These are phyloP conservation scores for Pyrenopolyporus hunteri DNA, from an alignment of 495 filamentous ascomycete genomes.

Conservation along the genomic window DNA sequence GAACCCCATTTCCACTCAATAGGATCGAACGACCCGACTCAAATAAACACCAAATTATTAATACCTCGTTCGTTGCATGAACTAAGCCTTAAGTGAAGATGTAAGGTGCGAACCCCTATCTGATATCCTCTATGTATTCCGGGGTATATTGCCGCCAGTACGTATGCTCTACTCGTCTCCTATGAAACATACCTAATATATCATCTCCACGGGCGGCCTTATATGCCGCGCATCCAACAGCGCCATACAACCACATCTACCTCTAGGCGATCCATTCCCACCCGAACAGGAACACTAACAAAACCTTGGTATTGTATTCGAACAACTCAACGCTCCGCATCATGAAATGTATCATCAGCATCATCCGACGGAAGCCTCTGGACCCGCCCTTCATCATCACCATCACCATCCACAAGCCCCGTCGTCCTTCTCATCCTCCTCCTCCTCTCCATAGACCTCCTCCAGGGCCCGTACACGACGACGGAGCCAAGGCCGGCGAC, in stretches of 20 bases:
- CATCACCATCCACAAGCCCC: not conserved
- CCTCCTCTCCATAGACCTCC: conserved; percentile 51
- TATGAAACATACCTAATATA: too few species aligned
- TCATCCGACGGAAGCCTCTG: conserved; percentile 24
- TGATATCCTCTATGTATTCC: too few species aligned
- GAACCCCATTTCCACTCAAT: conserved; percentile 2
- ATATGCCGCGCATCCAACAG: not conserved
- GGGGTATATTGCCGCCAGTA: too few species aligned
- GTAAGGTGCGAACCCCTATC: too few species aligned
- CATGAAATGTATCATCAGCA: conserved; percentile 18
- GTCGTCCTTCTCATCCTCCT: not conserved
- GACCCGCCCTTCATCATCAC: not conserved
- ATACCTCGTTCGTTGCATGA: too few species aligned
- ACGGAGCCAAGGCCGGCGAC: conserved; percentile 75
- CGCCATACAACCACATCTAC: not conserved
- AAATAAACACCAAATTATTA: not conserved
- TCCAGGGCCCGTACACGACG: conserved; percentile 77
- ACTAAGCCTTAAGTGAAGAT: too few species aligned
- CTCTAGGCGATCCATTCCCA: not conserved
- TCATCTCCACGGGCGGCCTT: too few species aligned
- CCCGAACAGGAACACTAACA: not conserved
- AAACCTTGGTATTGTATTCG: not conserved
- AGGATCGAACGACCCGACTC: not conserved
- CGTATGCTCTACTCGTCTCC: too few species aligned
- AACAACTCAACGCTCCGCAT: conserved; percentile 10